Evolutionary conservation across 2,329 filamentous ascomycete genomes (phyloP), one percentile per base, ranked within the genome.

Genomic region (Colletotrichum viniferum): DNA sequence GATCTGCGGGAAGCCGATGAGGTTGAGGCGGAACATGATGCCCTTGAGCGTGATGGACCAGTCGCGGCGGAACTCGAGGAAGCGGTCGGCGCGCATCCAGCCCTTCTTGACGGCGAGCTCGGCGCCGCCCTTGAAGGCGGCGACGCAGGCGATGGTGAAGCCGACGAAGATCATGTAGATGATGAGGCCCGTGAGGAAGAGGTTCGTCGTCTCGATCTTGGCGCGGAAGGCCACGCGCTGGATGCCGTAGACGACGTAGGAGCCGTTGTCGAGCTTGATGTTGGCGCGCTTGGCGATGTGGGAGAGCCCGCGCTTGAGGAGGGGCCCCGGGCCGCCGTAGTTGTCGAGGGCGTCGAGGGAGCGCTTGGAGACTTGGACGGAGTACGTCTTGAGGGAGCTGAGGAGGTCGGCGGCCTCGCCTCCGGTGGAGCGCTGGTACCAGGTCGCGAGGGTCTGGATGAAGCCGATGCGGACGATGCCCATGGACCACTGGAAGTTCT

Each of bases 401-500:
- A 98, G 91, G 48, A 97, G 89, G 24, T 92, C 94, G 7, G 95
- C 93, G 1, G 96, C 94, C 1, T 91, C 95, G 77, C 96, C 96
- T 68, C 96, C 96, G 8, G 96, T 98, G 6, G 96, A 91, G 77
- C 96, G 94, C 86, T 98, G 96, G 83, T 98, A 98, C 96, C 96
- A 98, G 38, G 96, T 98, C 77, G 95, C 95, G 81, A 98, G 94
- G 65, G 88, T 88, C 86, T 98, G 95, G 86, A 98, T 90, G 84
- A 98, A 98, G 24, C 88, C 89, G 58, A 98, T 90, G 66, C 91
- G 91, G 80, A 98, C 98, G 80, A 98, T 96, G 79, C 96, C 96
- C 95, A 98, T 97, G 81, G 94, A 97, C 96, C 96, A 98, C 83
- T 97, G 95, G 87, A 98, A 98, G 86, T 98, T 96, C 86, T 98